Evolutionary conservation across 2,329 filamentous ascomycete species (phyloP).

Genomic region (Sporothrix pseudoabietina): DNA sequence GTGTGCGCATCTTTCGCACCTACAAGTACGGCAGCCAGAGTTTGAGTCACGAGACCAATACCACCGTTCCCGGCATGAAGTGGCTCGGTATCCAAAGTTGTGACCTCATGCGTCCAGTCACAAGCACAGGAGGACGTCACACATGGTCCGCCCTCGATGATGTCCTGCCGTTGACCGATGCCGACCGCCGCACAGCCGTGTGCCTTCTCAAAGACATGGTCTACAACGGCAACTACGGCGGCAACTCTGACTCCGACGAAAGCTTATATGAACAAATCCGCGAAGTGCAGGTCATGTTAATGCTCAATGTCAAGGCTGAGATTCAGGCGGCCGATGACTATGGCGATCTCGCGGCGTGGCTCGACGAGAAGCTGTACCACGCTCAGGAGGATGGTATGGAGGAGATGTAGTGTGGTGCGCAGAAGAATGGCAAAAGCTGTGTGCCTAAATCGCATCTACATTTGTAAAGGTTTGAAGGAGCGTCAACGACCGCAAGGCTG

Average conservation of each 20-base stretch:
- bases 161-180: conserved; percentile 48
- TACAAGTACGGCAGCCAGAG: conserved; percentile 71
- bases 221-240: conserved; percentile 19
- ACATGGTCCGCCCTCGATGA: conserved; percentile 37
- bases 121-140: background rate
- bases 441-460: too few species aligned
- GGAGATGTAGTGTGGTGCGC: background rate
- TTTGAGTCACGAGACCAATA: conserved; percentile 60
- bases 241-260: conserved; percentile 32
- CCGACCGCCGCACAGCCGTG: conserved; percentile 62
- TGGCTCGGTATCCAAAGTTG: conserved; percentile 63
- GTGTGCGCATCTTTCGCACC: conserved; percentile 70
- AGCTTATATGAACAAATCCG: conserved; percentile 47
- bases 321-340: conserved; percentile 69
- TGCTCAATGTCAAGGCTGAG: conserved; percentile 74
- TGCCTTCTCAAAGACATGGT: conserved; percentile 53
- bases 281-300: conserved; percentile 72
- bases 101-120: conserved; percentile 20
- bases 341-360: conserved; percentile 54
- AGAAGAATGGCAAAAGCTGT: too few species aligned
- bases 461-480: background rate
- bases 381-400: conserved; percentile 12
- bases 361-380: conserved; percentile 48
- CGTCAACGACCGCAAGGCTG: background rate
- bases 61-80: conserved; percentile 53